phyloP scores from a whole-genome alignment of 73 alveolate species.

The Stentor roeselii region DNA sequence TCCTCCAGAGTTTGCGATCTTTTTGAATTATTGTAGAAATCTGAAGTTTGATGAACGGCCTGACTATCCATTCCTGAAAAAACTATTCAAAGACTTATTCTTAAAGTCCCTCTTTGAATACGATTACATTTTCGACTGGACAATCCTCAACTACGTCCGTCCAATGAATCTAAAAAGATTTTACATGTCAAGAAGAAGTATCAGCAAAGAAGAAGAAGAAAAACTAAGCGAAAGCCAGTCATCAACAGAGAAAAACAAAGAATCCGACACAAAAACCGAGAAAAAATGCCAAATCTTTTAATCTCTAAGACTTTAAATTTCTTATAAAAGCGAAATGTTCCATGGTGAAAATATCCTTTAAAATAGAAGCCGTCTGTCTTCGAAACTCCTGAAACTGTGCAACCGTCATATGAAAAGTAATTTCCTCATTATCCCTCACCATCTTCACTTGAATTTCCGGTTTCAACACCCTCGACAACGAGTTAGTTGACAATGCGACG shows the following conservation, averaged over 20 bases:
- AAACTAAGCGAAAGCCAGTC: too few species aligned
- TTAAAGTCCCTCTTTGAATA: slow-evolving; percentile 37
- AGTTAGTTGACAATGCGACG: slow-evolving; percentile 17
- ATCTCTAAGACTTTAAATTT: background rate
- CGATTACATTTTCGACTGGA: slow-evolving; percentile 73
- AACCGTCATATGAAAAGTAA: slow-evolving; percentile 6
- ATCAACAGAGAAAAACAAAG: too few species aligned
- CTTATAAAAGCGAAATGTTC: slow-evolving; percentile 22
- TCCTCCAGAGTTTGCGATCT: slow-evolving; percentile 62
- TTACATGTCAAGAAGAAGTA: too few species aligned
- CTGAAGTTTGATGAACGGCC: slow-evolving; percentile 76
- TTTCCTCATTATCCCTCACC: background rate
- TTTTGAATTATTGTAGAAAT: slow-evolving; percentile 64
- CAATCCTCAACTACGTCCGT: background rate
- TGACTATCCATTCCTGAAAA: slow-evolving; percentile 64
- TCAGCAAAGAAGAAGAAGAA: too few species aligned
- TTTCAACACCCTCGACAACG: background rate
- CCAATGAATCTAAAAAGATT: background rate
- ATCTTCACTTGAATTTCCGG: slow-evolving; percentile 22
- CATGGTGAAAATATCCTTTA: background rate
- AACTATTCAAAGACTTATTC: slow-evolving; percentile 49
- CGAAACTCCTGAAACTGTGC: slow-evolving; percentile 24
- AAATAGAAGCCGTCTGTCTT: slow-evolving; percentile 3
- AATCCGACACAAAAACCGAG: too few species aligned
- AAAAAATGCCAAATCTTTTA: too few species aligned